A percentile compares a stretch with the other conserved stretches of the same genome.
phyloP scores from a whole-genome alignment of 73 alveolate species.

The Urostyla sp. region DNA sequence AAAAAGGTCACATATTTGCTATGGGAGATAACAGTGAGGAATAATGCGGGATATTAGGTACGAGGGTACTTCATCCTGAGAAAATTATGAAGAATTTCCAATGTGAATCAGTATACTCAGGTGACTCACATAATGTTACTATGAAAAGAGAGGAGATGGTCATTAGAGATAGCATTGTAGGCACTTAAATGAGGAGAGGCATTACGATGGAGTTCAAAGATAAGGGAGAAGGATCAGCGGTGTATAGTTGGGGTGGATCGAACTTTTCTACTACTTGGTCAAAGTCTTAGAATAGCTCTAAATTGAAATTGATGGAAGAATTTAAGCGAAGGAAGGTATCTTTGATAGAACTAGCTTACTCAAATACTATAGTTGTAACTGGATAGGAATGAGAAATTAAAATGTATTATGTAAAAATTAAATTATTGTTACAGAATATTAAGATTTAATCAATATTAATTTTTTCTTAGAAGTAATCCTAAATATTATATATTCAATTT shows the following conservation, averaged over 20 bases:
- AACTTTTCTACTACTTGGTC: conserved; percentile 8
- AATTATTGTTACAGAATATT: background rate
- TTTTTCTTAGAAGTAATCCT: background rate
- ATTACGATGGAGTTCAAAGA: too few relatives aligned
- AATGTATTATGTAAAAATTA: background rate
- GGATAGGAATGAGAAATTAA: background rate
- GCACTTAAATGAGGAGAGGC: too few relatives aligned
- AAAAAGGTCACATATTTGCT: conserved; percentile 47
- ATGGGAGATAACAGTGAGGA: conserved; percentile 60
- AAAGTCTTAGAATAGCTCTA: conserved; percentile 14
- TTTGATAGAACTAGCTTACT: background rate
- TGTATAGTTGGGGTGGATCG: conserved; percentile 43
- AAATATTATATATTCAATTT: conserved; percentile 14
- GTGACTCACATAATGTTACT: conserved; percentile 43
- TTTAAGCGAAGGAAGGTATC: conserved; percentile 23
- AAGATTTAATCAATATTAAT: background rate
- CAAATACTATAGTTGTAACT: conserved; percentile 24
- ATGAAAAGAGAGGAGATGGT: too few relatives aligned
- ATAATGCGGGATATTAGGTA: conserved; percentile 38
- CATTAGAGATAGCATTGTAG: too few relatives aligned
- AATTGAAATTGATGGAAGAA: conserved; percentile 38
- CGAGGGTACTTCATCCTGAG: conserved; percentile 34
- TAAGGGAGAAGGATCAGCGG: background rate
- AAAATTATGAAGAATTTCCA: conserved; percentile 1
- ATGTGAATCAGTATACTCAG: background rate